Percentiles rank a stretch among this genome's conserved stretches.
Evolutionary conservation across 192 early-diverging fungal species (phyloP).

Genomic region (Helicostylum pulchrum): DNA sequence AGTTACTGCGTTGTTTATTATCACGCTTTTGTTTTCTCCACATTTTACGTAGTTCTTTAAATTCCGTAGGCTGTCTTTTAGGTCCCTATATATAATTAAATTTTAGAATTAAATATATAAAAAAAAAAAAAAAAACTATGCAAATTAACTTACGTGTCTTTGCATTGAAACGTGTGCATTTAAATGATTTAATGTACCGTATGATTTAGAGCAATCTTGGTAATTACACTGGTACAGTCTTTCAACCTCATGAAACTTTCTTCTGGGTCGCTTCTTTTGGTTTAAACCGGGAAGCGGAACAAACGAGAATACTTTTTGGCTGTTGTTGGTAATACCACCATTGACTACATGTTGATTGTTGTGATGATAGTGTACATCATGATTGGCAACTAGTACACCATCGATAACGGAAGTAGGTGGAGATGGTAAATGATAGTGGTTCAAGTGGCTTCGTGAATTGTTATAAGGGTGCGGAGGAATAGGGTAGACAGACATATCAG

Average conservation of each 20-base stretch:
- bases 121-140: conserved; percentile 13
- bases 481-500: background rate
- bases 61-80: conserved; percentile 42
- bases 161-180: conserved; percentile 62
- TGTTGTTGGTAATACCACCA: background rate
- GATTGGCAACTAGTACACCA: conserved; percentile 2
- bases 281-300: conserved; percentile 47
- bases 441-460: background rate
- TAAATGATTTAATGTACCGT: conserved; percentile 60
- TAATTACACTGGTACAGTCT: conserved; percentile 56
- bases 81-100: conserved; percentile 11
- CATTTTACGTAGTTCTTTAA: conserved; percentile 54
- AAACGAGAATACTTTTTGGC: conserved; percentile 42
- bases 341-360: background rate
- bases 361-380: background rate
- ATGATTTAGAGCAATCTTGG: conserved; percentile 52
- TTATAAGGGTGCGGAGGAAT: background rate
- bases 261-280: conserved; percentile 54
- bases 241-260: conserved; percentile 60
- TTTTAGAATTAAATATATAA: background rate
- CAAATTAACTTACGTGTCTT: conserved; percentile 47
- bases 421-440: conserved; percentile 19
- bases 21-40: conserved; percentile 54
- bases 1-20: conserved; percentile 13
- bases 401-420: conserved; percentile 20